A percentile compares a stretch with the other conserved stretches of the same genome.
phyloP scores from a whole-genome alignment of 116 monocot species.

The Thalassia testudinum region DNA sequence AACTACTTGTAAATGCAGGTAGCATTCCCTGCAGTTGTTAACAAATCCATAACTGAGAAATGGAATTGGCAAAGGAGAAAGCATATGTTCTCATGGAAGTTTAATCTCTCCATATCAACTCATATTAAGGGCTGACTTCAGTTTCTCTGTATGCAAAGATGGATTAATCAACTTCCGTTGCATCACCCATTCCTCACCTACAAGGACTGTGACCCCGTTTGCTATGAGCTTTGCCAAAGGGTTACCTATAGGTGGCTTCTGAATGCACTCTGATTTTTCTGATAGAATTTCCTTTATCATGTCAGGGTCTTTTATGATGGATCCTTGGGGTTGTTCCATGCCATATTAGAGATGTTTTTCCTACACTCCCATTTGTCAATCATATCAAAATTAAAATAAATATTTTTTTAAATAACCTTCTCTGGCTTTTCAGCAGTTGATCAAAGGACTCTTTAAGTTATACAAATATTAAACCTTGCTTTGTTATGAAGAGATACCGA shows the following conservation, averaged over 20 bases:
- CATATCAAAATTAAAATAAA: too few species aligned
- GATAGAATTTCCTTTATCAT: slow-evolving; percentile 29
- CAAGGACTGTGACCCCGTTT: slow-evolving; percentile 12
- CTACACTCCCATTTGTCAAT: too few species aligned
- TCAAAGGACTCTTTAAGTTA: too few species aligned
- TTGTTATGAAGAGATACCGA: too few species aligned
- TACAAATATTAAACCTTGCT: too few species aligned
- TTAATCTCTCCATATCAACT: not conserved
- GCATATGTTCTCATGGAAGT: not conserved
- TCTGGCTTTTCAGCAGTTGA: too few species aligned
- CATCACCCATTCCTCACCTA: slow-evolving; percentile 45
- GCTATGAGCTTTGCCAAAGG: slow-evolving; percentile 11
- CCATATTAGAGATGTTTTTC: slow-evolving; percentile 33
- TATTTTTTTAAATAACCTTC: too few species aligned
- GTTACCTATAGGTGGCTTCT: slow-evolving; percentile 8
- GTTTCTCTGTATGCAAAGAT: slow-evolving; percentile 47
- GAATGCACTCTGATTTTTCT: slow-evolving; percentile 14
- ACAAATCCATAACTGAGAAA: too few species aligned
- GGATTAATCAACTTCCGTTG: slow-evolving; percentile 34
- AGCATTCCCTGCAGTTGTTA: not conserved
- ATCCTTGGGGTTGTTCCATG: slow-evolving; percentile 23
- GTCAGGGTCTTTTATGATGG: slow-evolving; percentile 27
- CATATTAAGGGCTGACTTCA: slow-evolving; percentile 21
- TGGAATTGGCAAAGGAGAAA: too few species aligned
- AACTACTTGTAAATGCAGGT: slow-evolving; percentile 2